Percentiles rank a stretch among this genome's conserved stretches.
These are phyloP conservation scores for Pseudoperonospora humuli DNA, from an alignment of 352 stramenopile species.

Conservation along the genomic window DNA sequence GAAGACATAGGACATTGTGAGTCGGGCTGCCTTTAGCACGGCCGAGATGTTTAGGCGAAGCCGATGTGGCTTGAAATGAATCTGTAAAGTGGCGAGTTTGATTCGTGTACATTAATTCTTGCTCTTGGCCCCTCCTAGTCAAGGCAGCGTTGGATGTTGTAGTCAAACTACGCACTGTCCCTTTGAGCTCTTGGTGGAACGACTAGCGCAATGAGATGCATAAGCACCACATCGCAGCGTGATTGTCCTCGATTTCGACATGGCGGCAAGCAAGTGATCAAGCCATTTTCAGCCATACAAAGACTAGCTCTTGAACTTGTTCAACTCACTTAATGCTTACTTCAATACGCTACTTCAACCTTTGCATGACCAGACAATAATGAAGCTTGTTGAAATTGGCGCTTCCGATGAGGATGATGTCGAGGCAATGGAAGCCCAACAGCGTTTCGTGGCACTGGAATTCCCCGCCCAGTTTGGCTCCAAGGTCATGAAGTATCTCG, in stretches of 20 bases:
- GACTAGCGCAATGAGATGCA: too few species aligned
- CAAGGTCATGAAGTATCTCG: slow-evolving; percentile 58
- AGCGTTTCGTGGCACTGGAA: slow-evolving; percentile 61
- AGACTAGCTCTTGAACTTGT: background rate
- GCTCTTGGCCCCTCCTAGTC: background rate
- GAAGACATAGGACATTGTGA: slow-evolving; percentile 26
- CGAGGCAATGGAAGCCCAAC: slow-evolving; percentile 35
- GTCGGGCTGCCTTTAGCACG: slow-evolving; percentile 20
- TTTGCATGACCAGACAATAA: slow-evolving; percentile 1
- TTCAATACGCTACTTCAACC: background rate
- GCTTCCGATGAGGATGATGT: slow-evolving; percentile 15
- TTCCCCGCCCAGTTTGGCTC: slow-evolving; percentile 60
- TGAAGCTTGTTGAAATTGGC: slow-evolving; percentile 39
- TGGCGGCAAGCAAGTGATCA: background rate
- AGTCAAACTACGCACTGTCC: too few species aligned
- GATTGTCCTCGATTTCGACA: too few species aligned
- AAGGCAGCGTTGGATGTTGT: too few species aligned
- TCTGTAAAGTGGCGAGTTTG: slow-evolving; percentile 37
- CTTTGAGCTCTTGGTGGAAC: too few species aligned
- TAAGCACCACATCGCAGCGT: too few species aligned
- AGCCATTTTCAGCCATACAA: too few species aligned
- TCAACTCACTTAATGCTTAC: background rate
- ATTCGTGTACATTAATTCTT: slow-evolving; percentile 24
- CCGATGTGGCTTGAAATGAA: slow-evolving; percentile 24
- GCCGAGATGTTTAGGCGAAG: slow-evolving; percentile 18